phyloP scores from a whole-genome alignment of 2,329 filamentous ascomycete genomes.

The Verruconis gallopava region DNA sequence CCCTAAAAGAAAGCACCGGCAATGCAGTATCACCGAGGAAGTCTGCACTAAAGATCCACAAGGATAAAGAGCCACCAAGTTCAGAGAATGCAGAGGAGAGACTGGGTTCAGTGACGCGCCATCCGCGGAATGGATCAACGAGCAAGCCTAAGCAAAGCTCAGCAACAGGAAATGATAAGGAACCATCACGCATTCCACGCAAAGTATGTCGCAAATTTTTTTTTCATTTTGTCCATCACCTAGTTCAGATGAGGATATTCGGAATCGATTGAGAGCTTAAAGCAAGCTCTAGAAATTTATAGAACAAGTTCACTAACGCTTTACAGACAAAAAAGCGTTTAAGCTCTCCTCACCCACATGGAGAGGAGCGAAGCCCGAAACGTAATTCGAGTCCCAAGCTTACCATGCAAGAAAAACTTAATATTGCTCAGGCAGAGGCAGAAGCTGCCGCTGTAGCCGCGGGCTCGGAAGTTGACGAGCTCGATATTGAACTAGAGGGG shows the following conservation, averaged over 20 bases:
- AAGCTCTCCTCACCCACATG: slow-evolving; percentile 25
- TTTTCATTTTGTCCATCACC: not conserved
- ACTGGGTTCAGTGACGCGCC: no score
- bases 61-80: slow-evolving; percentile 5
- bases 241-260: not conserved
- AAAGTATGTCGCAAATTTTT: slow-evolving; percentile 22
- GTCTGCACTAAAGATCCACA: slow-evolving; percentile 22
- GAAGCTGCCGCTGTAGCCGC: slow-evolving; percentile 26
- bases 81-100: not conserved
- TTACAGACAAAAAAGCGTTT: slow-evolving; percentile 24
- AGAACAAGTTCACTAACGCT: slow-evolving; percentile 15
- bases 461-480: slow-evolving; percentile 12
- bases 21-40: slow-evolving; percentile 25
- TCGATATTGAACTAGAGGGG: slow-evolving; percentile 12
- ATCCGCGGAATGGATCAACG: no score
- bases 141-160: not conserved
- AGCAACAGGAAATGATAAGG: slow-evolving; percentile 11
- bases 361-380: slow-evolving; percentile 26
- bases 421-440: slow-evolving; percentile 30
- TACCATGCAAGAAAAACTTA: slow-evolving; percentile 35
- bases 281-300: slow-evolving; percentile 1
- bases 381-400: slow-evolving; percentile 14
- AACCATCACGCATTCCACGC: slow-evolving; percentile 20
- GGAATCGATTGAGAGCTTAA: not conserved
- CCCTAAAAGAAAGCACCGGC: slow-evolving; percentile 23